Evolutionary conservation across 768 basidiomycete genomes (phyloP).

Genomic region (Pseudohyphozyma bogoriensis): DNA sequence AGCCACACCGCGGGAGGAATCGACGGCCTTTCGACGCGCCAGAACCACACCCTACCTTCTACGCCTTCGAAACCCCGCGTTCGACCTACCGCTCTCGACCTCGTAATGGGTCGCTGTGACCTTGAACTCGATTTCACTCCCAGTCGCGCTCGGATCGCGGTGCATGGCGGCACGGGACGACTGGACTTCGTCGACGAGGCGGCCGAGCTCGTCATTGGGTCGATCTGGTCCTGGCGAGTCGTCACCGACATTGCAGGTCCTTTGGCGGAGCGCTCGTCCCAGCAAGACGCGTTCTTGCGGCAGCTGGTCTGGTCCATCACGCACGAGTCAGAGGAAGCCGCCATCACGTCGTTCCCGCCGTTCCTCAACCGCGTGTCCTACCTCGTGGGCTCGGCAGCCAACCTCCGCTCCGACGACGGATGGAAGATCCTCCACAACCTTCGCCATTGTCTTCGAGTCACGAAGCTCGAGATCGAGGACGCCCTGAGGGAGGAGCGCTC

Average conservation of each 20-base stretch:
- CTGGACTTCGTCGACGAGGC: constrained; percentile 29
- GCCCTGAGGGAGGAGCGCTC: not conserved
- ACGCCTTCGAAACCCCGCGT: not conserved
- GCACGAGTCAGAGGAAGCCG: constrained; percentile 6
- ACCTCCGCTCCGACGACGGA: constrained; percentile 55
- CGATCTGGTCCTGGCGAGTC: constrained; percentile 26
- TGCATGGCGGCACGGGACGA: constrained; percentile 8
- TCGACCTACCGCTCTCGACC: constrained; percentile 12
- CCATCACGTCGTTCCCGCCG: constrained; percentile 49
- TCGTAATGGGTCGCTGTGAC: constrained; percentile 3
- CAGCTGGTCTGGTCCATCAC: constrained; percentile 15
- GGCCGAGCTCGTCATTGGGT: constrained; percentile 30
- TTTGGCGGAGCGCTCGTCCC: not conserved
- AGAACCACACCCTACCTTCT: not conserved
- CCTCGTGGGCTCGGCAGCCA: constrained; percentile 63
- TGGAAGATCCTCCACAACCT: constrained; percentile 74
- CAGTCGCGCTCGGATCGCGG: not conserved
- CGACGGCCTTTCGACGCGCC: not conserved
- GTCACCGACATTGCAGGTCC: constrained; percentile 10
- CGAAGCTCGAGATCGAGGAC: constrained; percentile 35
- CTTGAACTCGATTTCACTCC: not conserved
- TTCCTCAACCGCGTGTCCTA: constrained; percentile 77
- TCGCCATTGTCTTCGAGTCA: constrained; percentile 52
- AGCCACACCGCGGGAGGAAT: not conserved
- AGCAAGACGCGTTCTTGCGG: not conserved